These are phyloP conservation scores for Rhododendron williamsianum DNA, from an alignment of 148 eudicot genomes.

Conservation along the genomic window DNA sequence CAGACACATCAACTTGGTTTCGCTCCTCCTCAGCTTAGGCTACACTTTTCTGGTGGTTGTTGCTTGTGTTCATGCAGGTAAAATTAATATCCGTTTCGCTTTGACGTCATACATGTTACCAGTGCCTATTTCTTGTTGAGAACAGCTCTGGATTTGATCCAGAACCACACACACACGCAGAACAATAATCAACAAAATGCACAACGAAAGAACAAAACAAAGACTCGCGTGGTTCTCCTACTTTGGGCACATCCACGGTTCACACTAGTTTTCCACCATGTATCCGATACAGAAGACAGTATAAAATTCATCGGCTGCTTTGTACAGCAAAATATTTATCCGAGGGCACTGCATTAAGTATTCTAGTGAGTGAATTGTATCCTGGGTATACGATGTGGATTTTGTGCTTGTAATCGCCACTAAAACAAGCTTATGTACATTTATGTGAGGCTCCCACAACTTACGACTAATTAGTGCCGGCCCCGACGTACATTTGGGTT, in stretches of 20 bases:
- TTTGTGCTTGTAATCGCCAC: not conserved
- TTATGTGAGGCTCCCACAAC: not conserved
- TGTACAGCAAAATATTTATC: not conserved
- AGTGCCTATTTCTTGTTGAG: not conserved
- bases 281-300: not conserved
- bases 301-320: not conserved
- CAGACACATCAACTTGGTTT: conserved; percentile 75
- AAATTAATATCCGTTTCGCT: not conserved
- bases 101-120: not conserved
- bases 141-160: not conserved
- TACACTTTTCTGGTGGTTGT: conserved; percentile 72
- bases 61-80: conserved; percentile 82
- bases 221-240: not conserved
- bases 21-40: conserved; percentile 78
- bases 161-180: not conserved
- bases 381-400: not conserved
- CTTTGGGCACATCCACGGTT: not conserved
- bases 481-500: too few relatives aligned
- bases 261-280: not conserved
- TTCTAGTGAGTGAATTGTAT: not conserved
- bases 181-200: not conserved
- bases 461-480: not conserved
- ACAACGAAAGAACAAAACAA: not conserved
- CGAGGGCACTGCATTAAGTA: not conserved
- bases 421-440: not conserved